Base-by-base conservation (phyloP, 768 basidiomycete species). In the Suillus hirtellus region DNA sequence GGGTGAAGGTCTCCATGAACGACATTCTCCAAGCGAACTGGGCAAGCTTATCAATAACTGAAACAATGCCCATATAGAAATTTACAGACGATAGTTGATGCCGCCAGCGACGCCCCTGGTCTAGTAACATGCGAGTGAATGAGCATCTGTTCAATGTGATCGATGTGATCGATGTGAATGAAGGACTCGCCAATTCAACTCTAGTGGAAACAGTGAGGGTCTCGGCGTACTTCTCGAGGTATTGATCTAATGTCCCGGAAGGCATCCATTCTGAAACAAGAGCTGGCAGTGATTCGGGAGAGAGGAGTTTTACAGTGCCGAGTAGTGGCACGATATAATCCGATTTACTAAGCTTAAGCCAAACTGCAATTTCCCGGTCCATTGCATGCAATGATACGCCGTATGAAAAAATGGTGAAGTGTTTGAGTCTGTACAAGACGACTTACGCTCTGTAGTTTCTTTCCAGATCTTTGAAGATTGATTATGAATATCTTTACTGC, bases 1-100 rank as follows among this genome's bases (percentile, higher is more conserved):
- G 47, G 47, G 21, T 47, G 65, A 10, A 71, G 63, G 42, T 71
- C 63, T 24, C 68, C 70, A 12, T 71, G 70, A 0, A 66, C 24
- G 6, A 71, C 46, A 2, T 56, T 46, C 5, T 63, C 17, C 14
- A 63, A 64, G 46, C 66, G 66, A 12, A 71, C 70, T 68, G 38
- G 52, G 19, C 0, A 42, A 31, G 21, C 46, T 3, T 31, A 34
- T 54, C 34, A 53, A 42, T 7, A 11, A 54, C 6, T 8, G 15
- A 21, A 35, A n/a, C 11, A 24, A 12, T 15, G 1, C 27, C 11
- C 50, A 42, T 6, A 6, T 54, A 34, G 14, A 46, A 35, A 27
- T 21, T 42, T 31, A 66, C 69, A 0, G 11, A 72, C 70, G 24
- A 56, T 37, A 21, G 7, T 54, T 8, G n/a, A 72, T 4, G 10